Percentiles rank a stretch among this genome's conserved stretches.
Evolutionary conservation across 805 yeast genomes (phyloP).

Genomic region (Zygoascus flipseniorum): DNA sequence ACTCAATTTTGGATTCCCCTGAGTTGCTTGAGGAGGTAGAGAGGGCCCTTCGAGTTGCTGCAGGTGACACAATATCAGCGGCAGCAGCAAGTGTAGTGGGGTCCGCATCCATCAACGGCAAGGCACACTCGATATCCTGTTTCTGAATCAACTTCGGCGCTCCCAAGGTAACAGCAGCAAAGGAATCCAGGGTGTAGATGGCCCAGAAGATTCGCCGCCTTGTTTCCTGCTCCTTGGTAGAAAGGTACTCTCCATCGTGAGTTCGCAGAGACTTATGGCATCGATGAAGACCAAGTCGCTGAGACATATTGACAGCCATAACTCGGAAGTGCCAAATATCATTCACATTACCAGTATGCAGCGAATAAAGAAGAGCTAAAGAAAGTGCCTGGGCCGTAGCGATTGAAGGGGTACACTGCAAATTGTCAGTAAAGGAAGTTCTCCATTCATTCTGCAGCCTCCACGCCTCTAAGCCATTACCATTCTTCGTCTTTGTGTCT

Average conservation of each 20-base stretch:
- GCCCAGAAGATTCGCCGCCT: constrained; percentile 82
- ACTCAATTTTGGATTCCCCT: constrained; percentile 4
- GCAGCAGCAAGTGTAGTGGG: constrained; percentile 14
- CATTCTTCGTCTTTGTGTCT: constrained; percentile 3
- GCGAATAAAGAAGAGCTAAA: constrained; percentile 60
- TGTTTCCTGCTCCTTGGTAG: constrained; percentile 69
- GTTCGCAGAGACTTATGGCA: constrained; percentile 68
- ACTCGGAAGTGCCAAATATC: constrained; percentile 73
- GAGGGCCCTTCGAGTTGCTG: constrained; percentile 1
- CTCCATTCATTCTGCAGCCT: constrained; percentile 20
- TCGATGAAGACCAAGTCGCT: constrained; percentile 73
- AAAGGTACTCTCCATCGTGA: constrained; percentile 54
- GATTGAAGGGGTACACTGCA: constrained; percentile 16
- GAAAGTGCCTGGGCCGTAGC: constrained; percentile 50
- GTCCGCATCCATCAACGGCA: constrained; percentile 40
- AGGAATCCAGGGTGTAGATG: constrained; percentile 65
- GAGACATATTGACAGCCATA: constrained; percentile 71
- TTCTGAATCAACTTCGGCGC: constrained; percentile 76
- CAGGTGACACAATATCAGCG: constrained; percentile 3
- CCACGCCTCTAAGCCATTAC: constrained; percentile 3
- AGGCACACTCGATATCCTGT: constrained; percentile 76
- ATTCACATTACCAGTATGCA: constrained; percentile 63
- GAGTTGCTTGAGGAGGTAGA: not conserved
- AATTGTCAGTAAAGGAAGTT: constrained; percentile 8
- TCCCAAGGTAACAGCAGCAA: constrained; percentile 68